Base-by-base conservation (phyloP, 2,329 filamentous ascomycete species). In the Helotiales sp. region DNA sequence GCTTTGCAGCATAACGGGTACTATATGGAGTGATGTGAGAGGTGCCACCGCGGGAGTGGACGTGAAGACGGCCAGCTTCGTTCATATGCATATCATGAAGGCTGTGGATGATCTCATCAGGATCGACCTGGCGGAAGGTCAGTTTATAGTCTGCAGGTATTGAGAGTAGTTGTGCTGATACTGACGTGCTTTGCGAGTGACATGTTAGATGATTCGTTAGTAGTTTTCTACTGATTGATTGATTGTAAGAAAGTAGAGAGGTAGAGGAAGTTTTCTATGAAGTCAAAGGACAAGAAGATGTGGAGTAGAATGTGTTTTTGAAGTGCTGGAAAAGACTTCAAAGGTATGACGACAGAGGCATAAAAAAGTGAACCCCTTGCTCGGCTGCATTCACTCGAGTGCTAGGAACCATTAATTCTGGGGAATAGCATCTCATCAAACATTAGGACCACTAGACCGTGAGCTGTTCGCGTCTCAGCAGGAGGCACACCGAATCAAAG, bases 1-100 rank as follows among this genome's bases (percentile, higher is more conserved):
- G 73, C 50, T 77, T 71, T 61, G 77, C 77, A 19, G 81, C 77
- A 70, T 86, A 87, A 40, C 79, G 76, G 19, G 77, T 82, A 2
- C 80, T 79, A 67, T 86, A 87, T 64, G 83, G 75, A 2, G 81
- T 85, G 9, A 78, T 77, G 64, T 84, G 81, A 7, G 75, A 76
- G n/a, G 76, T 75, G 9, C 73, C 72, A 33, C 72, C 75, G n/a
- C 70, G 65, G 17, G 71, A 73, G 49, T 75, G 75, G 29, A 77
- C 52, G 54, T 71, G 69, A 13, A 61, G 60, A 5, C 68, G 61
- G 8, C 71, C 70, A 36, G 73, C 69, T 34, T 74, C 69, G 19
- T 70, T 72, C 58, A 76, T 70, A 40, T 75, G 69, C 24, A 73
- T 60, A 61, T 80, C 76, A 48, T 80, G 78, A 42, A 86, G 77